phyloP scores from a whole-genome alignment of 805 yeast genomes.

The Myxozyma udenii region DNA sequence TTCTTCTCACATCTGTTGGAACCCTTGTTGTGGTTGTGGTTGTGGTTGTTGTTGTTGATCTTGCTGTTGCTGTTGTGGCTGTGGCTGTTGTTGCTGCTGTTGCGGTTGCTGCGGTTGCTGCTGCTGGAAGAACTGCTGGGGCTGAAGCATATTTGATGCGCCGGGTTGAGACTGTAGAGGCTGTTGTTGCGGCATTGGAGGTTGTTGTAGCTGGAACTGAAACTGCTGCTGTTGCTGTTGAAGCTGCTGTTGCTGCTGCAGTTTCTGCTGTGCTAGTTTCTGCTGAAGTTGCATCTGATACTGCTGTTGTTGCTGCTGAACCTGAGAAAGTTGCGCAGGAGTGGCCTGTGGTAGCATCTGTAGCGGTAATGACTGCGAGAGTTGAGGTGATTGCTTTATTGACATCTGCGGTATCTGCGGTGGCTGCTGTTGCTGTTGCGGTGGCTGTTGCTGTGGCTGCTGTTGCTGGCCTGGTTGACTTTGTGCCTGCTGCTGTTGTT shows the following conservation, averaged over 20 bases:
- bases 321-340: too few relatives aligned
- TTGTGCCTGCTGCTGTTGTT: conserved; percentile 31
- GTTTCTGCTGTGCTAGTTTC: conserved; percentile 40
- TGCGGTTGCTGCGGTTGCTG: conserved; percentile 31
- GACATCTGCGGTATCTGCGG: conserved; percentile 13
- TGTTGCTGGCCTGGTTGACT: conserved; percentile 30
- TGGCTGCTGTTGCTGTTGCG: conserved; percentile 29
- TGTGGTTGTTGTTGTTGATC: conserved; percentile 21
- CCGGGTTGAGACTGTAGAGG: conserved; percentile 34
- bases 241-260: conserved; percentile 42
- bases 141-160: conserved; percentile 6
- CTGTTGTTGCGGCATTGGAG: conserved; percentile 27
- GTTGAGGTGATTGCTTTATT: conserved; percentile 6
- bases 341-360: conserved; percentile 1
- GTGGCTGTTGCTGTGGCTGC: conserved; percentile 24
- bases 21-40: conserved; percentile 8
- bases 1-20: not conserved
- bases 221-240: conserved; percentile 33
- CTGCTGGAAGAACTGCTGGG: conserved; percentile 29
- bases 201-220: conserved; percentile 34
- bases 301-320: conserved; percentile 13
- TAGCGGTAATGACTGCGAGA: conserved; percentile 5
- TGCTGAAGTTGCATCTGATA: conserved; percentile 14
- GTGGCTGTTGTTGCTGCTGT: conserved; percentile 22
- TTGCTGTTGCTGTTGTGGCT: conserved; percentile 29